Percentiles rank a stretch among this genome's conserved stretches.
Conservation (phyloP, 768 basidiomycete genomes). For the Strobilomyces confusus region DNA sequence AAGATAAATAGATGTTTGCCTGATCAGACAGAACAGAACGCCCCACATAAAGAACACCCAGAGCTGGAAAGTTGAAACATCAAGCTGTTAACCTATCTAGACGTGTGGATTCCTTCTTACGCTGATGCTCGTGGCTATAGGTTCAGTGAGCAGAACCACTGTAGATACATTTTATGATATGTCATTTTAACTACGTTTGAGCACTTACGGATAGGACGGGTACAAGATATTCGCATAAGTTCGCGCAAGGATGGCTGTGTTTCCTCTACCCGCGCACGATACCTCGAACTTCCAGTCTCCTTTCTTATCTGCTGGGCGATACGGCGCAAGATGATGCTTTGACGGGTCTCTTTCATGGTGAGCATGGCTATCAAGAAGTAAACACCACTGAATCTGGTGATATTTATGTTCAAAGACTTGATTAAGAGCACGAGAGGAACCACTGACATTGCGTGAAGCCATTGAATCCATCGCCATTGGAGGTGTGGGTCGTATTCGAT, state of each 20-base stretch:
- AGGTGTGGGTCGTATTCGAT: conserved; percentile 55
- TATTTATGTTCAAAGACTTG: background rate
- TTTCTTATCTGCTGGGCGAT: conserved; percentile 60
- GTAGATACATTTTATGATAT: background rate
- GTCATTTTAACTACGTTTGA: background rate
- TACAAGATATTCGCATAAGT: conserved; percentile 65
- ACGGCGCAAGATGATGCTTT: conserved; percentile 61
- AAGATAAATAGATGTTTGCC: too few relatives aligned
- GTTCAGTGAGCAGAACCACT: background rate
- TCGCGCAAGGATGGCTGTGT: conserved; percentile 50
- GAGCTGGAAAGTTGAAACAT: too few relatives aligned
- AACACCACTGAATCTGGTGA: conserved; percentile 44
- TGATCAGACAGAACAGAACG: too few relatives aligned
- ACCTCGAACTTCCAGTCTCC: conserved; percentile 55
- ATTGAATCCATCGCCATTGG: conserved; percentile 80
- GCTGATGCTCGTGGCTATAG: too few relatives aligned
- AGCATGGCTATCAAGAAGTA: conserved; percentile 50
- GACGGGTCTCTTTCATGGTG: conserved; percentile 67
- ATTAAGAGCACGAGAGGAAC: too few relatives aligned
- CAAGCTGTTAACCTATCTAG: too few relatives aligned
- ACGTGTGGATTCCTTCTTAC: too few relatives aligned
- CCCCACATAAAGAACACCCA: too few relatives aligned
- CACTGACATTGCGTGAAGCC: conserved; percentile 63
- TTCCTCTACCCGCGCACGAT: conserved; percentile 60
- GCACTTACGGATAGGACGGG: conserved; percentile 63